Conservation (phyloP, 73 alveolate genomes). For the Tetrahymena borealis region DNA sequence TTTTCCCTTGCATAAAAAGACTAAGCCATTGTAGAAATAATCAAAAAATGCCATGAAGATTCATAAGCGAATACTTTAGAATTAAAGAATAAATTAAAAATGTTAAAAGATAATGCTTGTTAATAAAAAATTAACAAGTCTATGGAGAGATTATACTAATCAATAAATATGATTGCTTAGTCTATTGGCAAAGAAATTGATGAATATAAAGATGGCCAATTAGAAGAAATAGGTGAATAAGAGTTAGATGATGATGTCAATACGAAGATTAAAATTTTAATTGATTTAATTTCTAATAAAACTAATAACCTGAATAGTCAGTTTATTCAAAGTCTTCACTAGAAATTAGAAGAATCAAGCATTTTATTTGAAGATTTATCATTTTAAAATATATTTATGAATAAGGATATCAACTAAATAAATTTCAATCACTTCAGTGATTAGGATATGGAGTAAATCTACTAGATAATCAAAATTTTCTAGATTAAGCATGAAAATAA, state of each 20-base stretch:
- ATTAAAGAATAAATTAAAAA: not conserved
- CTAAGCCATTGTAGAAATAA: not conserved
- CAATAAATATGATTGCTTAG: not conserved
- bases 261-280: not conserved
- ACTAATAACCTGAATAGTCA: not conserved
- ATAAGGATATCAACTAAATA: not conserved
- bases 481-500: not conserved
- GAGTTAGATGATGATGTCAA: not conserved
- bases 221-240: not conserved
- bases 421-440: not conserved
- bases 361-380: not conserved
- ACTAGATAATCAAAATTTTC: not conserved
- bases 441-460: not conserved
- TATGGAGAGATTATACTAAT: not conserved
- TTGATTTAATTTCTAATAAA: not conserved
- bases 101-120: not conserved
- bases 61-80: not conserved
- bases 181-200: not conserved
- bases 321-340: not conserved
- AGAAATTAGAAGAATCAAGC: not conserved
- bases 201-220: not conserved
- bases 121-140: not conserved
- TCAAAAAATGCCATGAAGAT: not conserved
- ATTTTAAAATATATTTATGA: not conserved
- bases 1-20: not conserved